Conservation (phyloP, 2,329 filamentous ascomycete genomes). For the Fusarium secorum region DNA sequence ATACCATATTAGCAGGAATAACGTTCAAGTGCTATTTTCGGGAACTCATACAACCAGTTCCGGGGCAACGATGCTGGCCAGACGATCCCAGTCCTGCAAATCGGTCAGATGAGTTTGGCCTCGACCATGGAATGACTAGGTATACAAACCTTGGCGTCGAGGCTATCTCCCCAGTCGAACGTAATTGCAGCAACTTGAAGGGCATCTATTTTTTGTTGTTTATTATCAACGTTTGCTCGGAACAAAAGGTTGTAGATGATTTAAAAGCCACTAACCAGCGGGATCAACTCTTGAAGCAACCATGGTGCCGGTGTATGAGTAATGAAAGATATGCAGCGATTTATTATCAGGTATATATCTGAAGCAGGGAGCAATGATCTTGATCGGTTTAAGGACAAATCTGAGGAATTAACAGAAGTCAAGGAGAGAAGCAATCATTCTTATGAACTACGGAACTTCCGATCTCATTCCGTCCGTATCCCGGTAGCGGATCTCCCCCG, state of each 20-base stretch:
- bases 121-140: fast-evolving
- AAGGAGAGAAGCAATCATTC: neutral
- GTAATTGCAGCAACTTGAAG: neutral
- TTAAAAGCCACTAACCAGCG: neutral
- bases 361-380: neutral
- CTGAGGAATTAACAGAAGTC: neutral
- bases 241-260: neutral
- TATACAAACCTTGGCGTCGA: neutral
- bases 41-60: neutral
- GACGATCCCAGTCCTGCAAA: neutral
- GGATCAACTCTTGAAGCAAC: neutral
- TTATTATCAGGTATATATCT: fast-evolving
- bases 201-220: neutral
- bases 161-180: neutral
- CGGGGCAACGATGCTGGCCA: neutral
- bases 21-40: fast-evolving
- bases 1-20: neutral
- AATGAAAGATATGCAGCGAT: fast-evolving
- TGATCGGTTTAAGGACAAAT: neutral
- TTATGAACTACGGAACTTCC: neutral
- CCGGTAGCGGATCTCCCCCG: neutral
- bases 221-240: no score
- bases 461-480: neutral
- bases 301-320: neutral
- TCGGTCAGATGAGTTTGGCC: neutral